These are phyloP conservation scores for Limnanthes douglasii DNA, from an alignment of 345 rosid genomes.

Conservation along the genomic window DNA sequence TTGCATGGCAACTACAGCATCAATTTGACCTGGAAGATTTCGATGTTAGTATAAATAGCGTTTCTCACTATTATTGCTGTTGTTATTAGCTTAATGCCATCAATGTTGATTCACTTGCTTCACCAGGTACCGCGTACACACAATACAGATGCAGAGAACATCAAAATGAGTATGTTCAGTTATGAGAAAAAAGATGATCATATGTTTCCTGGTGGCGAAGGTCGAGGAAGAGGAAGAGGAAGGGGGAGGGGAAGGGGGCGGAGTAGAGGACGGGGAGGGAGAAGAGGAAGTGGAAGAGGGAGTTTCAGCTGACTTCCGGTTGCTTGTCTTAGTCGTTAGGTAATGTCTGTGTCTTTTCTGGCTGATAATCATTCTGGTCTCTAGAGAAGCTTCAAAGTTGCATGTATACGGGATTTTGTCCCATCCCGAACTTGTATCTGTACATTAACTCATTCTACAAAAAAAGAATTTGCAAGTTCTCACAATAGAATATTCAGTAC, in stretches of 20 bases:
- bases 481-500: too few species aligned
- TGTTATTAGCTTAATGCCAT: background rate
- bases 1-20: conserved; percentile 76
- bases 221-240: conserved; percentile 25
- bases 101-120: conserved; percentile 6
- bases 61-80: conserved; percentile 4
- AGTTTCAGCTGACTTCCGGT: too few species aligned
- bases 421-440: too few species aligned
- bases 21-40: conserved; percentile 73
- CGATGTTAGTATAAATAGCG: conserved; percentile 24
- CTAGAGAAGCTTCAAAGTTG: too few species aligned
- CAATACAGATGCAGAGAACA: conserved; percentile 35
- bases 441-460: too few species aligned
- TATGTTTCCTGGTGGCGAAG: background rate
- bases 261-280: conserved; percentile 25
- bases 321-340: too few species aligned
- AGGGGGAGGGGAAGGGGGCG: conserved; percentile 40
- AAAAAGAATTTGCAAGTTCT: too few species aligned
- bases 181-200: conserved; percentile 32
- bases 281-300: too few species aligned
- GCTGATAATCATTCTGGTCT: too few species aligned
- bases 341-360: too few species aligned
- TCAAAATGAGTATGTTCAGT: conserved; percentile 63
- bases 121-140: conserved; percentile 26
- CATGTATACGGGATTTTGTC: too few species aligned